These are phyloP conservation scores for Dactylellina sp. DNA, from an alignment of 2,329 filamentous ascomycete species.

Conservation along the genomic window DNA sequence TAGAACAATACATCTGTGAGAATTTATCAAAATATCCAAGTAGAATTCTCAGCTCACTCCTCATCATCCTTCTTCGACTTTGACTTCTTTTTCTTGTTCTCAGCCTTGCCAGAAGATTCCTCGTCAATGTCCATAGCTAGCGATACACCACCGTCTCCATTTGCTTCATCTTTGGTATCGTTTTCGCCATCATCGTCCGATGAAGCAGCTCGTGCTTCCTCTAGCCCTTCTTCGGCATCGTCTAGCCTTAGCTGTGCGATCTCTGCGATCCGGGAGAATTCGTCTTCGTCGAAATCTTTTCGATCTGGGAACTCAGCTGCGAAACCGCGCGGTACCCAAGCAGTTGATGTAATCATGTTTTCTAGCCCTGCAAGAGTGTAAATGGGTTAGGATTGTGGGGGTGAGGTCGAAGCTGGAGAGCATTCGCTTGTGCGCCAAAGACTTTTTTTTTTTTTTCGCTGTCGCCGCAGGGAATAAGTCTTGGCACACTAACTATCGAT, in stretches of 20 bases:
- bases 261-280: constrained; percentile 79
- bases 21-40: neutral
- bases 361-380: no score
- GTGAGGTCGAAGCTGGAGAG: constrained; percentile 3
- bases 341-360: constrained; percentile 78
- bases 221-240: constrained; percentile 87
- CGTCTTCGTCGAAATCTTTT: constrained; percentile 79
- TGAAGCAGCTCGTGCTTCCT: constrained; percentile 71
- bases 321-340: constrained; percentile 81
- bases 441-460: constrained; percentile 41
- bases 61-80: constrained; percentile 62
- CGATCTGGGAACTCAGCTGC: constrained; percentile 80
- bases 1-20: constrained; percentile 57
- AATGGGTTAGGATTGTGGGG: constrained; percentile 1
- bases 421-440: constrained; percentile 11
- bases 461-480: constrained; percentile 8
- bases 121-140: constrained; percentile 49
- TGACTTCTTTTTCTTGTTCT: constrained; percentile 58
- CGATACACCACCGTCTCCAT: constrained; percentile 33
- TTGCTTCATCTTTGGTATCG: constrained; percentile 32
- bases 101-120: constrained; percentile 56
- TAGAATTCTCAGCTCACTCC: constrained; percentile 55
- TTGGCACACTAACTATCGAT: constrained; percentile 33
- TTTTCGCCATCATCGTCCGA: constrained; percentile 60
- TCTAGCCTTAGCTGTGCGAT: constrained; percentile 84